Percentiles rank a stretch among this genome's conserved stretches.
These are phyloP conservation scores for Suillus fuscotomentosus DNA, from an alignment of 768 basidiomycete species.

Conservation along the genomic window DNA sequence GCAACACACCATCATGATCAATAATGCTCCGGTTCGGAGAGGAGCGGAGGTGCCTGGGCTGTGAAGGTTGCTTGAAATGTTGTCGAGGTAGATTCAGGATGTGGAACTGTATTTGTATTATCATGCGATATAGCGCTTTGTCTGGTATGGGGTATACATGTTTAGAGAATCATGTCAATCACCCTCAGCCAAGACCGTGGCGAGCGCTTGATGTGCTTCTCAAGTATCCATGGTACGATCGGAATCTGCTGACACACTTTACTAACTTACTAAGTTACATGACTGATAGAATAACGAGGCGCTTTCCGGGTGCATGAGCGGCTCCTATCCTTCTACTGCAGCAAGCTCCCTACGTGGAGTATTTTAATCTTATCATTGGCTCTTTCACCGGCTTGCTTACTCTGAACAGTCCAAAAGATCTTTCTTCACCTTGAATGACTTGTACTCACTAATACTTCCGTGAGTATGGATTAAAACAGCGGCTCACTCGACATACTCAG, in stretches of 20 bases:
- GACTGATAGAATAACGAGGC: conserved; percentile 48
- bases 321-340: not conserved
- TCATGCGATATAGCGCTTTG: not conserved
- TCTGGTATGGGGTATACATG: not conserved
- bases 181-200: not conserved
- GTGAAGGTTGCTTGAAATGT: not conserved
- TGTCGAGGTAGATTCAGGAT: not conserved
- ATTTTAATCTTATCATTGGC: not conserved
- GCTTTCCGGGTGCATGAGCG: conserved; percentile 48
- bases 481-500: not conserved
- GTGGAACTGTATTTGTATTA: not conserved
- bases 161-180: not conserved
- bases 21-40: not conserved
- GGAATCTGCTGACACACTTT: too few relatives aligned
- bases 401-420: not conserved
- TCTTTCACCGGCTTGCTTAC: not conserved
- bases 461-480: not conserved
- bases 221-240: not conserved
- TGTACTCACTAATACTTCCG: not conserved
- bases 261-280: too few relatives aligned
- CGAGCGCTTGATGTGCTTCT: not conserved
- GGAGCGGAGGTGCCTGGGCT: not conserved
- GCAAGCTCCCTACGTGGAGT: not conserved
- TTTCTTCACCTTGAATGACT: not conserved
- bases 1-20: not conserved